Conservation (phyloP, 768 basidiomycete genomes). For the Kwoniella pini region DNA sequence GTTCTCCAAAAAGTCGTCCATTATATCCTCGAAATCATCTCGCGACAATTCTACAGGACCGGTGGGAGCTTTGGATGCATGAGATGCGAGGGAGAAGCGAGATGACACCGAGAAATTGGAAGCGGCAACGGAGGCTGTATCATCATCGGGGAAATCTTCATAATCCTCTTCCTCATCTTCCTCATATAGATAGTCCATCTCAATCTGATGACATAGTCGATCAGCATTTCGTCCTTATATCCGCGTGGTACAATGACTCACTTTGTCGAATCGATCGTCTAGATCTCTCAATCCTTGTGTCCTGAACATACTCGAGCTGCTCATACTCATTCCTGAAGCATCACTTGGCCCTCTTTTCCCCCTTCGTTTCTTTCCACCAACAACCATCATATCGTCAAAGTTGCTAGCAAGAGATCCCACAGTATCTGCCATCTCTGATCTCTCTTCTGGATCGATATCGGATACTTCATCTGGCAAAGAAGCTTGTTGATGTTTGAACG, state of each 20-base stretch:
- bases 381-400: constrained; percentile 64
- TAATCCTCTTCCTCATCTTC: constrained; percentile 60
- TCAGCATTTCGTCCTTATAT: no score
- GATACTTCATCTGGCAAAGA: constrained; percentile 53
- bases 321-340: constrained; percentile 95
- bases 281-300: constrained; percentile 83
- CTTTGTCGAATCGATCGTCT: constrained; percentile 93
- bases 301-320: constrained; percentile 90
- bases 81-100: constrained; percentile 66
- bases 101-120: constrained; percentile 38
- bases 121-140: constrained; percentile 49
- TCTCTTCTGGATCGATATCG: constrained; percentile 57
- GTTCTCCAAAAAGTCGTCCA: constrained; percentile 89
- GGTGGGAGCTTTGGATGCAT: constrained; percentile 58
- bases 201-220: constrained; percentile 26
- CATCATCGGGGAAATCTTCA: constrained; percentile 51
- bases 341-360: constrained; percentile 70
- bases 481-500: constrained; percentile 62
- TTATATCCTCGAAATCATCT: constrained; percentile 84
- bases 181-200: constrained; percentile 63
- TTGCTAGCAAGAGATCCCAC: constrained; percentile 66
- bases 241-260: constrained; percentile 56
- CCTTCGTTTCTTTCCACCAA: constrained; percentile 69
- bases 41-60: constrained; percentile 58
- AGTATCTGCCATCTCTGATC: constrained; percentile 64